Evolutionary conservation across 2,329 filamentous ascomycete genomes (phyloP), one percentile per base, ranked within the genome.

Genomic region (Colletotrichum tamarilloi): DNA sequence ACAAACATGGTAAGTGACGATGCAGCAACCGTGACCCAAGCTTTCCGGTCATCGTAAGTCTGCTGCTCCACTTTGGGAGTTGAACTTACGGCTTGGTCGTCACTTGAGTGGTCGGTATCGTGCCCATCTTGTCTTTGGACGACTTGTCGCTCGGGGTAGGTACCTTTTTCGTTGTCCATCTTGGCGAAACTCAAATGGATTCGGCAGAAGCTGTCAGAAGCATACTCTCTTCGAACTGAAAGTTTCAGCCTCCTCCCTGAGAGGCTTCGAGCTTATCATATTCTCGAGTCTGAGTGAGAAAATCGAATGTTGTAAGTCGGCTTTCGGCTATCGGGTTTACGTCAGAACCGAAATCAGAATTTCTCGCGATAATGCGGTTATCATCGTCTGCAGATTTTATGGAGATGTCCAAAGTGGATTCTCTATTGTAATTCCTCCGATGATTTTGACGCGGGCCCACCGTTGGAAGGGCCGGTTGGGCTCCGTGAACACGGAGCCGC

Each of bases 11-110:
- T 76, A 59, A 73, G 67, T 0, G 78, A 76, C 0, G 78, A 74
- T 1, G 79, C 79, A 7, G 74, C 62, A 3, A 79, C 79, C 19
- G 79, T 76, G 9, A 79, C 38, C 79, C 77, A 80, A 8, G 76
- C 78, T 11, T 38, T 52, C 24, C 49, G 35, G 22, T 65, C 71
- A 22, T 71, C 67, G 35, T 28, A 65, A 0, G 56, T 66, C 6
- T 53, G 32, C 16, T 57, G 26, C 16, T 66, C 60, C 4, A 12
- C 16, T 16, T 52, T 49, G 14, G 60, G 11, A 11, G 16, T 30
- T n/a, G 62, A 7, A 30, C 12, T 7, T 19, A 9, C 32, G 4
- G 16, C 9, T 11, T 12, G 8, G n/a, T 5, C 52, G 14, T 68
- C 35, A 28, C 22, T 53, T 16, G 46, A 56, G n/a, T 26, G 19